Evolutionary conservation across 352 stramenopile species (phyloP), one percentile per base, ranked within the genome.

Genomic region (Phytopythium delawarense): DNA sequence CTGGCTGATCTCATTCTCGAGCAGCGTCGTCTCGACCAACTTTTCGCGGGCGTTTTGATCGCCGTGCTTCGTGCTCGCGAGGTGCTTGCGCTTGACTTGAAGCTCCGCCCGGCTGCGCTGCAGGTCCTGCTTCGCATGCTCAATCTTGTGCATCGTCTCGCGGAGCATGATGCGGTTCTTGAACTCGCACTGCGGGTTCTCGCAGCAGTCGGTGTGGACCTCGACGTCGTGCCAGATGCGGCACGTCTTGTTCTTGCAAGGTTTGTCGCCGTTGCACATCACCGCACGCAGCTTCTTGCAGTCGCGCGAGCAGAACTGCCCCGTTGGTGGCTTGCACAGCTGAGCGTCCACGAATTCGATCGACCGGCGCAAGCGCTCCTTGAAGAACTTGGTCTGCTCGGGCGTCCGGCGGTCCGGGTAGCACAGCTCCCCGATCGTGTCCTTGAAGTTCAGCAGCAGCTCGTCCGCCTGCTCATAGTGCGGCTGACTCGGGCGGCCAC

Each of bases 171-270:
- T 79, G 48, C 81, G 81, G 64, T 79, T 85, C 50, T 81, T 82
- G 55, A 90, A 85, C 71, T 90, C 81, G 58, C 81, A 90, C 37
- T 86, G 70, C 21, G 66, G 55, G 70, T 90, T 87, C 61, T 76
- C 65, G 56, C 81, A 90, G n/a, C 71, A 75, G 59, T 88, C 81
- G 3, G 71, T 87, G 64, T 90, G 78, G 11, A 79, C 78, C 53
- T 90, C 81, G 0, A 90, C 81, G 30, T 90, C 81, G 58, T 90
- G 81, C 81, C 81, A 90, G 32, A 88, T 75, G 16, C 81, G 78
- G 32, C 81, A 90, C 56, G 78, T 74, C 64, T 84, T 87, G 78
- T 87, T 85, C 52, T 79, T 77, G 61, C 81, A 90, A 16, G 78
- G 78, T 57, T 80, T 65, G 46, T 80, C 74, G 50, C 73, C 69